Evolutionary conservation across 129 eudicot genomes (phyloP), one percentile per base, ranked within the genome.

Genomic region (Dittrichia graveolens): DNA sequence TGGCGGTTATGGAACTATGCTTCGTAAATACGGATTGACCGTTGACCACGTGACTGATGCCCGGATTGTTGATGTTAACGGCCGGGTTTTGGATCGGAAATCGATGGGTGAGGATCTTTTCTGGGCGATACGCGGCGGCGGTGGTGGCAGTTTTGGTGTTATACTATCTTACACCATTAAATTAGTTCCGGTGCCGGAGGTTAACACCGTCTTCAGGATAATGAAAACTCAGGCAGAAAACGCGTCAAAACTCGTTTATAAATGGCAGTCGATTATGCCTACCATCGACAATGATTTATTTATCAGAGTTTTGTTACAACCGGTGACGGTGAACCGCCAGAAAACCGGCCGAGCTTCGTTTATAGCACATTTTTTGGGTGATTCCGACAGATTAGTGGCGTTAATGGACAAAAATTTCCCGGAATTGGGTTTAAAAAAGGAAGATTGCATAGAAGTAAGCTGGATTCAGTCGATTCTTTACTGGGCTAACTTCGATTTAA

Each of bases 101-200:
- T 54, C 86, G 4, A 86, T 86, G 91, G 91, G 91, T 0, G 91
- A 83, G 43, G 91, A 83, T 62, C 44, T 86, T 14, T 86, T 86
- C 66, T 86, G 91, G 91, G 87, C 91, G 4, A 77, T 86, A 7
- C 65, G 83, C 0, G 91, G 88, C 1, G 88, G 87, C 3, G 83
- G 91, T 0, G 91, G 82, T 0, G 85, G 64, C 1, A 86, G 88
- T 46, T 86, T 77, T n/a, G 91, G 87, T 38, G 87, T 86, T 1
- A 73, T 86, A 6, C 15, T 83, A 11, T 77, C 83, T 0, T 86
- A 73, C 55, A 86, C 79, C 0, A 62, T 80, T 2, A 80, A 80
- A 12, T 19, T 83, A 9, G 88, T 86, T 5, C 18, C 56, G 13
- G 91, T 86, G 15, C 84, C 86, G 0, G 78, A 64, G 10, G 69